Conservation (phyloP, 352 stramenopile genomes). For the Phytophthora megakarya region DNA sequence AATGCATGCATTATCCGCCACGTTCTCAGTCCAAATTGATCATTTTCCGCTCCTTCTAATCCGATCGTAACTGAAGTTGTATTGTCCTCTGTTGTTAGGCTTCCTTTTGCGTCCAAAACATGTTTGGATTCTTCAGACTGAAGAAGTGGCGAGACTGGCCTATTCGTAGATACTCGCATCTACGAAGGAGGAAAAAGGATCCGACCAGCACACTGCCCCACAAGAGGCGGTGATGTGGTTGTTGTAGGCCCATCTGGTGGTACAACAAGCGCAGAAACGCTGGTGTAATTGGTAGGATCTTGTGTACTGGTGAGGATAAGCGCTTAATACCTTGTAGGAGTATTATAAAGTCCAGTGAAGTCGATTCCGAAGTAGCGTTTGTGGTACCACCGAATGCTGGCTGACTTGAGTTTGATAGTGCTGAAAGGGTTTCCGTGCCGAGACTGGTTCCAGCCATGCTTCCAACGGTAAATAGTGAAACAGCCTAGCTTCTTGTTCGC, state of each 20-base stretch:
- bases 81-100: no score
- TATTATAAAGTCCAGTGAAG: constrained; percentile 11
- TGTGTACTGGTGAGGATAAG: constrained; percentile 18
- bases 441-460: constrained; percentile 17
- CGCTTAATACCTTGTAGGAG: constrained; percentile 30
- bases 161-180: constrained; percentile 25
- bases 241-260: not conserved
- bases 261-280: constrained; percentile 25
- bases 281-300: constrained; percentile 32
- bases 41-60: no score
- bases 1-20: no score
- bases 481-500: constrained; percentile 16
- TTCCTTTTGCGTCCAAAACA: no score
- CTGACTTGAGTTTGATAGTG: constrained; percentile 31
- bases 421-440: constrained; percentile 15
- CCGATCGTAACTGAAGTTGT: no score
- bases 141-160: not conserved
- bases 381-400: constrained; percentile 31
- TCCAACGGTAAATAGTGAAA: constrained; percentile 19
- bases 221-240: constrained; percentile 18
- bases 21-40: no score
- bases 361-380: constrained; percentile 9
- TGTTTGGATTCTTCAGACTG: no score
- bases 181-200: constrained; percentile 33
- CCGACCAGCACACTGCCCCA: constrained; percentile 31